Percentiles rank a stretch among this genome's conserved stretches.
phyloP scores from a whole-genome alignment of 345 rosid genomes.

The Geranium brycei region DNA sequence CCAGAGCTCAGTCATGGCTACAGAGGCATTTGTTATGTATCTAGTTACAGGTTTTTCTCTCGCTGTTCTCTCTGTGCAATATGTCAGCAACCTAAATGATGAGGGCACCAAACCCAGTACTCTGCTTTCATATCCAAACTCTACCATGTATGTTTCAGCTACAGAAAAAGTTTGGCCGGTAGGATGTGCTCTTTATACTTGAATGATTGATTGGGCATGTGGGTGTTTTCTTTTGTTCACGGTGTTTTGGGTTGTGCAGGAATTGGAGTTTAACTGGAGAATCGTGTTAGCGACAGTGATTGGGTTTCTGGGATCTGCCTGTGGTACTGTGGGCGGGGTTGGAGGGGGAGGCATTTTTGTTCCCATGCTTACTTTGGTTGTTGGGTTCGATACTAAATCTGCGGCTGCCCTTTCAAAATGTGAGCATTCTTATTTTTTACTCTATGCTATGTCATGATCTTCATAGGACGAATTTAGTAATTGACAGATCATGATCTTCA shows the following conservation, averaged over 20 bases:
- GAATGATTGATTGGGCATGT: too few relatives aligned
- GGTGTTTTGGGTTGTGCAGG: conserved; percentile 20
- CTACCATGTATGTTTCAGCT: conserved; percentile 11
- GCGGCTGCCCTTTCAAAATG: conserved; percentile 98
- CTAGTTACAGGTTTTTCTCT: conserved; percentile 51
- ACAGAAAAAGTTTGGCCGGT: conserved; percentile 67
- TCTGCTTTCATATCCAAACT: conserved; percentile 5
- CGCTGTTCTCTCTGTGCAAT: conserved; percentile 35
- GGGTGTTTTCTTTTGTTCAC: neutral
- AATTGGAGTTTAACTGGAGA: conserved; percentile 60
- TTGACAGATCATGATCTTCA: too few relatives aligned
- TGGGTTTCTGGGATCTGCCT: conserved; percentile 84
- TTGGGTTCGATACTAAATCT: conserved; percentile 86
- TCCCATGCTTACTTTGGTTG: conserved; percentile 84
- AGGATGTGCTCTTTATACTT: conserved; percentile 1
- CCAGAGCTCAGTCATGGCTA: conserved; percentile 22
- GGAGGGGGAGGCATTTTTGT: conserved; percentile 98
- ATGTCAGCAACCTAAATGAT: conserved; percentile 14
- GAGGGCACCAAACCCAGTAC: neutral
- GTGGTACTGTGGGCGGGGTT: conserved; percentile 92
- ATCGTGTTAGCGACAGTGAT: conserved; percentile 54
- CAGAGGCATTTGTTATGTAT: conserved; percentile 43
- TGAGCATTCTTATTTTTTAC: conserved; percentile 12
- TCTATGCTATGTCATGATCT: too few relatives aligned
- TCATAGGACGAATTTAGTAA: neutral